phyloP scores from a whole-genome alignment of 2,329 filamentous ascomycete species.

The Penicillium paneum region DNA sequence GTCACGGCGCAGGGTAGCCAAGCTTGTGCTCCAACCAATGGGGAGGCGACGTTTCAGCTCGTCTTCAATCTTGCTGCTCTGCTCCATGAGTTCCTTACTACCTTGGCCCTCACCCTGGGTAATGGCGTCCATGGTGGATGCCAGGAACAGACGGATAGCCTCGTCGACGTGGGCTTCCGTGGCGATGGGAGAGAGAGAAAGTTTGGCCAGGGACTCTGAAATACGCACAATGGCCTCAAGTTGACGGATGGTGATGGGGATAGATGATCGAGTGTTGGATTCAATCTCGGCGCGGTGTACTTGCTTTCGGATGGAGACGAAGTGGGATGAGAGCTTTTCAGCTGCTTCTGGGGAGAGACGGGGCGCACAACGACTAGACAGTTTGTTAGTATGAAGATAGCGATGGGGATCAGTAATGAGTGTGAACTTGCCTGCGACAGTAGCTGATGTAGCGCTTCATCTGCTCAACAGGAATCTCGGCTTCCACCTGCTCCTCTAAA shows the following conservation, averaged over 20 bases:
- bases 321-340: slow-evolving; percentile 94
- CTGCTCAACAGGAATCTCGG: slow-evolving; percentile 90
- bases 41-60: slow-evolving; percentile 84
- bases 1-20: slow-evolving; percentile 80
- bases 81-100: slow-evolving; percentile 85
- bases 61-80: slow-evolving; percentile 79
- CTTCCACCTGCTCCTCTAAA: slow-evolving; percentile 75
- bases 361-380: slow-evolving; percentile 76
- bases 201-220: slow-evolving; percentile 89
- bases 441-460: slow-evolving; percentile 98
- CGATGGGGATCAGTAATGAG: not conserved
- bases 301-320: slow-evolving; percentile 91
- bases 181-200: slow-evolving; percentile 79
- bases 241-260: slow-evolving; percentile 96
- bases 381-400: slow-evolving; percentile 13
- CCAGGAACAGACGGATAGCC: slow-evolving; percentile 93
- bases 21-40: slow-evolving; percentile 91
- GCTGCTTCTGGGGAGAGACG: slow-evolving; percentile 85
- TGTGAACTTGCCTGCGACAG: slow-evolving; percentile 74
- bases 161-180: slow-evolving; percentile 93
- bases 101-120: slow-evolving; percentile 82
- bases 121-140: slow-evolving; percentile 96
- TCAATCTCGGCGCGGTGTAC: slow-evolving; percentile 88
- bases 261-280: slow-evolving; percentile 84
- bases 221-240: slow-evolving; percentile 97